These are phyloP conservation scores for Penicillium corylophilum DNA, from an alignment of 2,329 filamentous ascomycete genomes.

Conservation along the genomic window DNA sequence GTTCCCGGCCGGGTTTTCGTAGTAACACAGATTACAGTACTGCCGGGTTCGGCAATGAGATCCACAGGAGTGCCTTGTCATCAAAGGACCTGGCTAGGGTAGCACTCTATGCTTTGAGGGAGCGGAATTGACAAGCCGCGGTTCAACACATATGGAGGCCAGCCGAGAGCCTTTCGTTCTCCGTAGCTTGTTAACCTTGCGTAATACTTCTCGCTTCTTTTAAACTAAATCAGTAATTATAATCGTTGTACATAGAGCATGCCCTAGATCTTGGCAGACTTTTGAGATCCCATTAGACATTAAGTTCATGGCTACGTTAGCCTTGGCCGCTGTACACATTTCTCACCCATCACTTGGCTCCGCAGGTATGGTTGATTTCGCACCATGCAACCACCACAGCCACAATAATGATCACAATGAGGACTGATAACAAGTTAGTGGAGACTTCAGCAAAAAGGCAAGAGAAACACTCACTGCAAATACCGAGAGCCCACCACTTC, in stretches of 20 bases:
- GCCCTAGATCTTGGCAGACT: background rate
- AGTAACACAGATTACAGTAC: background rate
- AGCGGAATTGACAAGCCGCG: background rate
- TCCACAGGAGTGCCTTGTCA: background rate
- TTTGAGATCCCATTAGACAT: background rate
- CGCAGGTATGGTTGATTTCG: conserved; percentile 5
- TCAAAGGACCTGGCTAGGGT: background rate
- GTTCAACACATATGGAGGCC: background rate
- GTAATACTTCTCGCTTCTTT: no score
- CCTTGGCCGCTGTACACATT: background rate
- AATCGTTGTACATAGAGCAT: no score
- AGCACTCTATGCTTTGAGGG: background rate
- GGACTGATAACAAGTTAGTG: conserved; percentile 1
- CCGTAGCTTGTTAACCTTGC: no score
- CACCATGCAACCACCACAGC: conserved; percentile 6
- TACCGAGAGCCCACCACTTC: conserved; percentile 15
- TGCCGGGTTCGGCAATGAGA: background rate
- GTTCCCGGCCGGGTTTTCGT: background rate
- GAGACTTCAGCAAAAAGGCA: no score
- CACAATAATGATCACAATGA: conserved; percentile 11
- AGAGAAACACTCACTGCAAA: conserved; percentile 5
- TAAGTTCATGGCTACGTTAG: background rate
- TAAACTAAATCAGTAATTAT: no score
- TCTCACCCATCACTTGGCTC: background rate
- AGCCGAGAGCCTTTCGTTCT: no score